Evolutionary conservation across 495 filamentous ascomycete genomes (phyloP), one percentile per base, ranked within the genome.

Genomic region (Diplogelasinospora grovesii): DNA sequence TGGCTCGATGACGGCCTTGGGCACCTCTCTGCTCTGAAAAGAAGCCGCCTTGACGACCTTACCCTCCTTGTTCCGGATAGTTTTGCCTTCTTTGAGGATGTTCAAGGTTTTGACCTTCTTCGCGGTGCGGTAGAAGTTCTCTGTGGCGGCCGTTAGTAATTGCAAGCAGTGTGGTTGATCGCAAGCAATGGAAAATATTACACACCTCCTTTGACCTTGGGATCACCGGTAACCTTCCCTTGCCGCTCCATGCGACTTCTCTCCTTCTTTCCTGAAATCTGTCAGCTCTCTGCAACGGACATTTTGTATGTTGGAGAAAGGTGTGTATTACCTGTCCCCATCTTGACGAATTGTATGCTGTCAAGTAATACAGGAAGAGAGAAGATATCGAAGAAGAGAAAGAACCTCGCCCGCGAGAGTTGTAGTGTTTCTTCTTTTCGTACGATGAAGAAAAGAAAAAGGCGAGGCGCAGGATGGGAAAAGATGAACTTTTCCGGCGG

Each of bases 141-240:
- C 93, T n/a, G n/a, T n/a, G n/a, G n/a, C n/a, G n/a, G n/a, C n/a
- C n/a, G n/a, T n/a, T n/a, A n/a, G n/a, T n/a, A n/a, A n/a, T n/a
- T n/a, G n/a, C n/a, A n/a, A n/a, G n/a, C n/a, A n/a, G n/a, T n/a
- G n/a, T n/a, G n/a, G n/a, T n/a, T n/a, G n/a, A n/a, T n/a, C n/a
- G n/a, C n/a, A n/a, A n/a, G n/a, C n/a, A n/a, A n/a, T n/a, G n/a
- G n/a, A n/a, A n/a, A n/a, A n/a, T n/a, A n/a, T n/a, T n/a, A n/a
- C n/a, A n/a, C n/a, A n/a, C n/a, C n/a, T 61, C 93, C 92, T 64
- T 98, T 98, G 45, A 77, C 70, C 58, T 81, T 86, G 39, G 96
- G 87, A 68, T 97, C 89, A 75, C 87, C 82, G 43, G 73, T 74
- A 34, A 69, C 68, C 71, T 89, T 88, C 36, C 88, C 87, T 72